A percentile compares a stretch with the other conserved stretches of the same genome.
Conservation (phyloP, 768 basidiomycete genomes). For the Cyclocybe aegerita region DNA sequence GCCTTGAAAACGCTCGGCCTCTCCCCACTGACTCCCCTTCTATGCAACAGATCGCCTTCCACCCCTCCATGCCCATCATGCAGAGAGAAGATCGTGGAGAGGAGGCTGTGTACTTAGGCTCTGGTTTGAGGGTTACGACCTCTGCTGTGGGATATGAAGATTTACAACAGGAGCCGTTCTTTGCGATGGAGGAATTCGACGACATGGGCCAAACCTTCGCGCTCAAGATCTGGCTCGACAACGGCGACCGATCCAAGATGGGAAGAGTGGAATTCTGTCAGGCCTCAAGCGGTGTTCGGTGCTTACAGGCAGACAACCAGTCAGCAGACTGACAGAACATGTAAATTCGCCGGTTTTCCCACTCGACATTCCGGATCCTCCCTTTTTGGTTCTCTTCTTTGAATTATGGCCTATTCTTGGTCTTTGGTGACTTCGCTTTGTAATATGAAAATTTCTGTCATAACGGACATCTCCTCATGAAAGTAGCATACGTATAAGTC, state of each 20-base stretch:
- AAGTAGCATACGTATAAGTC: too few species aligned
- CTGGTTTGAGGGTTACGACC: background rate
- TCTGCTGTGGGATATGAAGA: background rate
- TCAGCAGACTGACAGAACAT: background rate
- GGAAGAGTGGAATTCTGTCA: slow-evolving; percentile 13
- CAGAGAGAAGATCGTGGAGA: background rate
- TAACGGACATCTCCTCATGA: too few species aligned
- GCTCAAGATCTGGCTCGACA: slow-evolving; percentile 3
- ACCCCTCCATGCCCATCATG: background rate
- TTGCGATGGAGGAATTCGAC: slow-evolving; percentile 1
- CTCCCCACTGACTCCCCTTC: too few species aligned
- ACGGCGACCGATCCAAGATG: background rate
- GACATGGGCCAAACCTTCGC: slow-evolving; percentile 1
- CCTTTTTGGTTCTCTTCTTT: too few species aligned
- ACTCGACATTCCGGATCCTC: too few species aligned
- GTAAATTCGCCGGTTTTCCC: too few species aligned
- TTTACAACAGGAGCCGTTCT: background rate
- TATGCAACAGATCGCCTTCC: too few species aligned
- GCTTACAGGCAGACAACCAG: background rate
- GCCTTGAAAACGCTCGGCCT: too few species aligned
- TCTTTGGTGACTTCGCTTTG: too few species aligned
- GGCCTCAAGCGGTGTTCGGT: background rate
- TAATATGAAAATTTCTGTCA: too few species aligned
- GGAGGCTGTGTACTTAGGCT: background rate
- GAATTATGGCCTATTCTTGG: too few species aligned